phyloP scores from a whole-genome alignment of 2,329 filamentous ascomycete genomes.

The Botrytis medusae region DNA sequence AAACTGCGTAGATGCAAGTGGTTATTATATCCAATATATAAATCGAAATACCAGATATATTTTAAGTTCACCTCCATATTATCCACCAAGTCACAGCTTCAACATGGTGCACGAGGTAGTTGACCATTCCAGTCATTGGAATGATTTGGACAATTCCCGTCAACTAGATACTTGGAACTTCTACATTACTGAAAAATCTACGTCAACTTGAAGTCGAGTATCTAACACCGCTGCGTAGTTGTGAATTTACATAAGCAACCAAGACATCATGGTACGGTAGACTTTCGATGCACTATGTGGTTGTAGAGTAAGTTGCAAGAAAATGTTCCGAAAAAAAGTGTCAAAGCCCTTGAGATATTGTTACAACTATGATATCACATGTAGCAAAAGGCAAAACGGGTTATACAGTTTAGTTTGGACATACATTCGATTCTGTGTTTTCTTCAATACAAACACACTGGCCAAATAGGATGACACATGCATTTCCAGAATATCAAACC shows the following conservation, averaged over 20 bases:
- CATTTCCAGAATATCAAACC: not conserved
- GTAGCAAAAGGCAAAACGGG: not conserved
- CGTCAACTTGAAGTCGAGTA: not conserved
- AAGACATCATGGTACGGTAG: not conserved
- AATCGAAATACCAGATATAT: not conserved
- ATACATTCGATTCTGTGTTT: not conserved
- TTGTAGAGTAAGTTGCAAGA: not conserved
- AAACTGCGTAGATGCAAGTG: not conserved
- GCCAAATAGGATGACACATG: not conserved
- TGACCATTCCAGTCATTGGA: not conserved
- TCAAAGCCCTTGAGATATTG: not conserved
- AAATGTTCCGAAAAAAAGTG: not conserved
- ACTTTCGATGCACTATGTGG: not conserved
- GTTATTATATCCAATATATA: not conserved
- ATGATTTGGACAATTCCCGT: not conserved
- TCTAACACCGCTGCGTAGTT: not conserved
- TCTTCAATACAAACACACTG: not conserved
- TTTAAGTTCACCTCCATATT: not conserved
- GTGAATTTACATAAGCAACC: too few species aligned
- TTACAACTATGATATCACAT: not conserved
- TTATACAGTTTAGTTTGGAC: not conserved
- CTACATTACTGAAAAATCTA: not conserved
- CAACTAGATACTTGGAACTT: not conserved
- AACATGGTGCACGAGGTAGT: not conserved
- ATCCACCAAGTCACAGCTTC: not conserved